Percentiles rank a stretch among this genome's conserved stretches.
Evolutionary conservation across 768 basidiomycete species (phyloP).

Genomic region (Lactarius psammicola): DNA sequence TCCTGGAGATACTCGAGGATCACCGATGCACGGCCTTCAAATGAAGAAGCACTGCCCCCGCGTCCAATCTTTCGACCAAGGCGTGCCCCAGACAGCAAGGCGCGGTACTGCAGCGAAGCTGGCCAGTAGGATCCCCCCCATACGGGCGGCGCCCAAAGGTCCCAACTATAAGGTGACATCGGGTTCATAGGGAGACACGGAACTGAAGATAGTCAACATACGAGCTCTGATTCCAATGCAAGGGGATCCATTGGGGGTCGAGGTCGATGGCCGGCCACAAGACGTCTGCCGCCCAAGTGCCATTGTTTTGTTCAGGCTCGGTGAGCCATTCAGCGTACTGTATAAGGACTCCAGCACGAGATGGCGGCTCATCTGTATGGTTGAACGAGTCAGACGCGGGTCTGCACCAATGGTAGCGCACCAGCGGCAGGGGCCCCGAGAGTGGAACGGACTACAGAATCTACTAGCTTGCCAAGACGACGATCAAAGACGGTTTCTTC

Average conservation of each 20-base stretch:
- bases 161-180: constrained; percentile 7
- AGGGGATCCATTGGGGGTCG: constrained; percentile 19
- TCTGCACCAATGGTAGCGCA: neutral
- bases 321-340: constrained; percentile 25
- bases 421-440: constrained; percentile 16
- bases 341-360: constrained; percentile 7
- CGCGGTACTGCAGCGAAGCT: constrained; percentile 24
- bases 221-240: constrained; percentile 23
- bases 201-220: neutral
- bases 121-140: constrained; percentile 23
- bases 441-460: neutral
- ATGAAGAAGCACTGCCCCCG: neutral
- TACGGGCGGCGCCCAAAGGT: constrained; percentile 13
- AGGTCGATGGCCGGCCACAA: constrained; percentile 21
- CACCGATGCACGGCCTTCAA: constrained; percentile 6
- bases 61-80: constrained; percentile 20
- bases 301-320: constrained; percentile 14
- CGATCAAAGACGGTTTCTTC: constrained; percentile 14
- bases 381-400: too few relatives aligned
- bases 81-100: constrained; percentile 10
- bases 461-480: neutral
- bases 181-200: neutral
- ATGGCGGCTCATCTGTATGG: constrained; percentile 14
- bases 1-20: constrained; percentile 25
- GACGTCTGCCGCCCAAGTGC: neutral